Conservation (phyloP, 176 grass and related monocot species). For the sorghum (Sorghum bicolor) region DNA sequence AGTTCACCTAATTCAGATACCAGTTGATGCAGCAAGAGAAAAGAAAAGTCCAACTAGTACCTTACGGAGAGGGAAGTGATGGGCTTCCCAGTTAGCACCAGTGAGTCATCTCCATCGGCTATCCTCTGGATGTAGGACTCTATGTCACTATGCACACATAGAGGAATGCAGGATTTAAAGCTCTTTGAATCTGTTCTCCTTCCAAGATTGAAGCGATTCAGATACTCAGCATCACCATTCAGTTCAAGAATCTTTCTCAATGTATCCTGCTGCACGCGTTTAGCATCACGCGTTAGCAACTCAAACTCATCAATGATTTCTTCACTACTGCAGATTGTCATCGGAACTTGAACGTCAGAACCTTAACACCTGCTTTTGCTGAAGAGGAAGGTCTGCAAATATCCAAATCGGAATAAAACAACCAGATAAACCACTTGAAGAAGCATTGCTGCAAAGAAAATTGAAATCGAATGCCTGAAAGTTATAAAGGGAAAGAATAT, state of each 20-base stretch:
- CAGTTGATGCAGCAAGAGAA: neutral
- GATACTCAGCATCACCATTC: conserved; percentile 71
- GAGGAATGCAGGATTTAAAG: conserved; percentile 65
- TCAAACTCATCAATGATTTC: conserved; percentile 70
- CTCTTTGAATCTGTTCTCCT: conserved; percentile 66
- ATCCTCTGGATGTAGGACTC: conserved; percentile 76
- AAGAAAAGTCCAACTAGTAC: conserved; percentile 28
- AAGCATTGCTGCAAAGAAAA: neutral
- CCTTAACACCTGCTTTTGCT: conserved; percentile 11
- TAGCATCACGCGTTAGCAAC: conserved; percentile 46
- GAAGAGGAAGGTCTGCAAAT: conserved; percentile 13
- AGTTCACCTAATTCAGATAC: neutral
- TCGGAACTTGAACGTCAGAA: conserved; percentile 9
- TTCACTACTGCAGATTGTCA: conserved; percentile 62
- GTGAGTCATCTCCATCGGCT: conserved; percentile 42
- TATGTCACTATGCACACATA: conserved; percentile 70
- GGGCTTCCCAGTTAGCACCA: conserved; percentile 68
- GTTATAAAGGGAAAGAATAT: neutral
- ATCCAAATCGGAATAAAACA: neutral
- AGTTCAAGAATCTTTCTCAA: conserved; percentile 66
- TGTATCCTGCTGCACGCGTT: conserved; percentile 59
- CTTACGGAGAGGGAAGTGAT: conserved; percentile 77
- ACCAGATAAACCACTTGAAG: neutral
- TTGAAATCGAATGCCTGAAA: neutral
- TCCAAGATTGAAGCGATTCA: conserved; percentile 60